Conservation (phyloP, 768 basidiomycete genomes). For the Cyclocybe aegerita region DNA sequence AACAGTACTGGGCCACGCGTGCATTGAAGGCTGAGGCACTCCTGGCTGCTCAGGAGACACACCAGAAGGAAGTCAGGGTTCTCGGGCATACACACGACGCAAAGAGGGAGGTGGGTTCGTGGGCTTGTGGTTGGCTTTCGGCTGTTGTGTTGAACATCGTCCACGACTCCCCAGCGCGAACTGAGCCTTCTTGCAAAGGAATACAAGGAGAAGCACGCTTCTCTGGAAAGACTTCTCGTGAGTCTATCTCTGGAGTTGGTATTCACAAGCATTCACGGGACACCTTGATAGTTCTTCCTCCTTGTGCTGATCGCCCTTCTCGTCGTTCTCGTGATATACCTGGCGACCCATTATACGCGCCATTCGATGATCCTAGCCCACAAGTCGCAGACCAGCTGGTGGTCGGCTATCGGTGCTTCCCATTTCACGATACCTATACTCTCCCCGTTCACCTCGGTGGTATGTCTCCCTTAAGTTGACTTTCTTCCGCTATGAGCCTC, state of each 20-base stretch:
- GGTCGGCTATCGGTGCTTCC: constrained; percentile 36
- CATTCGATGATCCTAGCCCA: constrained; percentile 18
- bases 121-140: neutral
- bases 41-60: constrained; percentile 45
- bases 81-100: constrained; percentile 39
- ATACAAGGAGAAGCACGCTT: constrained; percentile 46
- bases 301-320: constrained; percentile 32
- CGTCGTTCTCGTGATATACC: constrained; percentile 33
- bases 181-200: constrained; percentile 34
- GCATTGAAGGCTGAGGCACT: constrained; percentile 66
- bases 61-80: constrained; percentile 48
- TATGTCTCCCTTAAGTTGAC: constrained; percentile 27
- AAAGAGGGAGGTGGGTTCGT: constrained; percentile 46
- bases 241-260: constrained; percentile 15
- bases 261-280: neutral
- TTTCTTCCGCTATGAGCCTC: neutral
- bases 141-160: neutral
- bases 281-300: constrained; percentile 30
- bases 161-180: constrained; percentile 36
- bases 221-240: constrained; percentile 55
- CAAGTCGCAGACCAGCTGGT: constrained; percentile 22
- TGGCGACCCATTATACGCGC: constrained; percentile 27
- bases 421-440: constrained; percentile 80
- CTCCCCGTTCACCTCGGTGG: constrained; percentile 79
- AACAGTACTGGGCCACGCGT: constrained; percentile 70